Conservation (phyloP, 2,329 filamentous ascomycete species). For the Talaromyces sp. region DNA sequence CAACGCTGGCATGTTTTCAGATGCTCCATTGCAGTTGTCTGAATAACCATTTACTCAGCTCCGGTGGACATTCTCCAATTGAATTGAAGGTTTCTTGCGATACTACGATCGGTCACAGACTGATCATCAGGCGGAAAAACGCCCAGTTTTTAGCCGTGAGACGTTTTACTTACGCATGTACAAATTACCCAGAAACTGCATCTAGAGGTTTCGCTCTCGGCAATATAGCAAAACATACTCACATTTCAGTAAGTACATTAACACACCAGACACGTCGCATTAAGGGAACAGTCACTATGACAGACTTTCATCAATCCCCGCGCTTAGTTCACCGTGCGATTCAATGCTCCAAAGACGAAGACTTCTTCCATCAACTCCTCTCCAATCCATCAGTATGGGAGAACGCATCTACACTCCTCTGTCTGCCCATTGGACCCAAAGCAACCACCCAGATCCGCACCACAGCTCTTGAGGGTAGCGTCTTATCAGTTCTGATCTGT, state of each 20-base stretch:
- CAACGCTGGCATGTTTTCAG: too few relatives aligned
- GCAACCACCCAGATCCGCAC: neutral
- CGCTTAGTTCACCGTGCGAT: neutral
- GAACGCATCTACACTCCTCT: neutral
- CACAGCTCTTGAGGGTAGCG: neutral
- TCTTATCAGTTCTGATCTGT: conserved; percentile 1
- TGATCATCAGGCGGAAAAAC: neutral
- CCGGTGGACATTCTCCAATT: too few relatives aligned
- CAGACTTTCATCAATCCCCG: neutral
- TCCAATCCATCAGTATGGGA: neutral
- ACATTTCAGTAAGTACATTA: too few relatives aligned
- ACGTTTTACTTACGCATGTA: neutral
- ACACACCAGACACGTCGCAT: too few relatives aligned
- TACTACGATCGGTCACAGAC: neutral
- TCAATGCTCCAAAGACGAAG: neutral
- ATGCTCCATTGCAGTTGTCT: too few relatives aligned
- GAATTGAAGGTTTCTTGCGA: too few relatives aligned
- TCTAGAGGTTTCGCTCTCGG: neutral
- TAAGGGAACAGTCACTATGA: neutral
- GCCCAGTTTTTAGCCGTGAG: neutral
- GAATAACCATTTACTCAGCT: neutral
- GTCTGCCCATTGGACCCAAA: neutral
- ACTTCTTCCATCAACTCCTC: neutral
- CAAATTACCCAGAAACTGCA: neutral
- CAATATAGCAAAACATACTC: neutral